These are phyloP conservation scores for Aspergillus ustus DNA, from an alignment of 2,329 filamentous ascomycete genomes.

Conservation along the genomic window DNA sequence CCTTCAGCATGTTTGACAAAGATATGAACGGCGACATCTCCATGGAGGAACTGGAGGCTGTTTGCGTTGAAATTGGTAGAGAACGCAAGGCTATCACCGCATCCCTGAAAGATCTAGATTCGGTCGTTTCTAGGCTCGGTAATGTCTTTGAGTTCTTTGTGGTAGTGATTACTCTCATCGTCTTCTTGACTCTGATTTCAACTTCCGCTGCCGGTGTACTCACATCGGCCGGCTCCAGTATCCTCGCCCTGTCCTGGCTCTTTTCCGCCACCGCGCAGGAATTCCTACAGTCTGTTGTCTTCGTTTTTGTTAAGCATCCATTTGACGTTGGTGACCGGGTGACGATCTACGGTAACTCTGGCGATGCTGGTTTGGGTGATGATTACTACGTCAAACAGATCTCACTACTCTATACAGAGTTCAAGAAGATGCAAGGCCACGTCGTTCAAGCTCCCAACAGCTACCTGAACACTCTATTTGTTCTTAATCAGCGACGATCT, in stretches of 20 bases:
- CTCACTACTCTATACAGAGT: constrained; percentile 89
- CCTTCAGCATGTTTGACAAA: constrained; percentile 92
- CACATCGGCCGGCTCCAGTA: constrained; percentile 83
- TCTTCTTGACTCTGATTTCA: constrained; percentile 88
- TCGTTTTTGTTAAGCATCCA: constrained; percentile 96
- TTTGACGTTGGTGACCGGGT: constrained; percentile 96
- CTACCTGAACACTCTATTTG: constrained; percentile 88
- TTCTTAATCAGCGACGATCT: constrained; percentile 90
- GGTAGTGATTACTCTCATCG: constrained; percentile 75
- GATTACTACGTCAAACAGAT: constrained; percentile 98
- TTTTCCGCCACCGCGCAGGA: constrained; percentile 92
- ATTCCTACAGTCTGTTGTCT: constrained; percentile 90
- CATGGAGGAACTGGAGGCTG: constrained; percentile 90
- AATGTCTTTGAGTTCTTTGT: constrained; percentile 89
- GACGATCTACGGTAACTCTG: constrained; percentile 87
- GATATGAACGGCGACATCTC: constrained; percentile 96
- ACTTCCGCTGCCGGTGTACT: constrained; percentile 87
- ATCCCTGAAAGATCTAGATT: constrained; percentile 92
- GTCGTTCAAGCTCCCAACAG: constrained; percentile 96
- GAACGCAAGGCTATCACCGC: constrained; percentile 96
- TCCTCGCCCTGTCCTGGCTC: constrained; percentile 91
- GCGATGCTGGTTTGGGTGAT: constrained; percentile 76
- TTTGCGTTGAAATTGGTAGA: constrained; percentile 90
- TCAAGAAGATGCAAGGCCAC: constrained; percentile 98
- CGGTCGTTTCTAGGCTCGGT: constrained; percentile 87